Conservation (phyloP, 495 filamentous ascomycete species). For the Aspergillus bertholletiae region DNA sequence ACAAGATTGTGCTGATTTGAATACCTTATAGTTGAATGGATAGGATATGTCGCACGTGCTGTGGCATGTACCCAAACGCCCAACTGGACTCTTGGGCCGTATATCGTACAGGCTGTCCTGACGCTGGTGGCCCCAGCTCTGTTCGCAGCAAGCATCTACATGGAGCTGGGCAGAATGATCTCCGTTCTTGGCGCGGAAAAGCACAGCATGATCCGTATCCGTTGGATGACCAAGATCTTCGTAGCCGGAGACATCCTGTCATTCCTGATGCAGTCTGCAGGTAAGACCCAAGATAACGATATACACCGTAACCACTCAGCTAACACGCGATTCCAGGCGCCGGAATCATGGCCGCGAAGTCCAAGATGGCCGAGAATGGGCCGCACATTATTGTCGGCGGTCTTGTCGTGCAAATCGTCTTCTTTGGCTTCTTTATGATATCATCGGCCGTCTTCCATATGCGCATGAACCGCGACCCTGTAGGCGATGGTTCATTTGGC, state of each 20-base stretch:
- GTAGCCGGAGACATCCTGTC: conserved; percentile 21
- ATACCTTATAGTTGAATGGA: conserved; percentile 10
- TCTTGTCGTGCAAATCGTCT: conserved; percentile 27
- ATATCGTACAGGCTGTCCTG: conserved; percentile 28
- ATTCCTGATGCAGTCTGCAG: conserved; percentile 13
- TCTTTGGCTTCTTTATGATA: conserved; percentile 20
- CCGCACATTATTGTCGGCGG: conserved; percentile 37
- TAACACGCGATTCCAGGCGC: not conserved
- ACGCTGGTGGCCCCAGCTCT: conserved; percentile 37
- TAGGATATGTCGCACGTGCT: conserved; percentile 51
- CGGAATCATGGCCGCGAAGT: conserved; percentile 1
- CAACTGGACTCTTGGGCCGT: conserved; percentile 11
- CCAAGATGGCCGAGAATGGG: conserved; percentile 13
- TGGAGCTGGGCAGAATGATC: conserved; percentile 46
- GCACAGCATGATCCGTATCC: not conserved
- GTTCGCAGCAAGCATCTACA: conserved; percentile 49
- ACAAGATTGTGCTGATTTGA: no score
- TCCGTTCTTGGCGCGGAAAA: conserved; percentile 32
- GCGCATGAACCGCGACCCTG: conserved; percentile 20
- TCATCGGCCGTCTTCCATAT: conserved; percentile 25
- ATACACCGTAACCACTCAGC: no score
- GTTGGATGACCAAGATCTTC: conserved; percentile 18
- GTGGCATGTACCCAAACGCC: conserved; percentile 18
- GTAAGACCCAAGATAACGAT: no score
- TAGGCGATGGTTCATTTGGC: not conserved